A percentile compares a stretch with the other conserved stretches of the same genome.
Conservation (phyloP, 768 basidiomycete genomes). For the Hebeloma cylindrosporum region DNA sequence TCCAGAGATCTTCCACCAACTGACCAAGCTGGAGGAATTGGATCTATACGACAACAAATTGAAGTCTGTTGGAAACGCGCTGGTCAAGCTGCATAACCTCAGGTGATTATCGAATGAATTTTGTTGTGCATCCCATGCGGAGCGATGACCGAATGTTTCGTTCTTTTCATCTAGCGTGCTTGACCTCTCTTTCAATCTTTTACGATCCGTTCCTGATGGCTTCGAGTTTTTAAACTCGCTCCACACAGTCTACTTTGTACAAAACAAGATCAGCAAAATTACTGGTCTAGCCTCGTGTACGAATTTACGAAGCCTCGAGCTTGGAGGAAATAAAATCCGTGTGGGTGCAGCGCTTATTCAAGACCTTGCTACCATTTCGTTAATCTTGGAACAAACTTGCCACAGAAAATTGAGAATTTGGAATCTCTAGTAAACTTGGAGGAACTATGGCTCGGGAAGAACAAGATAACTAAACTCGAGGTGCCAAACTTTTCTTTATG, state of each 20-base stretch:
- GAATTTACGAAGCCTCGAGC: slow-evolving; percentile 78
- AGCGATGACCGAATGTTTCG: slow-evolving; percentile 4
- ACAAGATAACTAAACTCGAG: slow-evolving; percentile 89
- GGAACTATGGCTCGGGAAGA: slow-evolving; percentile 97
- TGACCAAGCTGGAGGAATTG: slow-evolving; percentile 79
- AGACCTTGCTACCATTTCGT: not conserved
- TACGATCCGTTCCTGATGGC: slow-evolving; percentile 67
- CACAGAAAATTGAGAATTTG: slow-evolving; percentile 83
- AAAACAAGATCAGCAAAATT: slow-evolving; percentile 90
- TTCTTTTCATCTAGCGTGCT: slow-evolving; percentile 52
- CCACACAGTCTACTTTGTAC: slow-evolving; percentile 87
- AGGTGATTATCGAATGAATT: slow-evolving; percentile 41
- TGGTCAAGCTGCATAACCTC: slow-evolving; percentile 57
- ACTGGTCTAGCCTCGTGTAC: slow-evolving; percentile 54
- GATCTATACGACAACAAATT: slow-evolving; percentile 97
- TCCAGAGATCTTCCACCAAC: slow-evolving; percentile 62
- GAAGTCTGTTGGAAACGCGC: slow-evolving; percentile 65
- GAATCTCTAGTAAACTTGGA: slow-evolving; percentile 80
- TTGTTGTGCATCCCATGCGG: not conserved
- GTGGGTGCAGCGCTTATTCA: slow-evolving; percentile 44
- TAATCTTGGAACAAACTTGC: slow-evolving; percentile 4
- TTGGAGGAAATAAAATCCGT: slow-evolving; percentile 91
- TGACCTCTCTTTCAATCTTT: slow-evolving; percentile 94
- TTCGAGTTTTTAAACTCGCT: slow-evolving; percentile 60
- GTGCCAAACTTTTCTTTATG: slow-evolving; percentile 35